phyloP scores from a whole-genome alignment of 495 filamentous ascomycete species.

The Neurospora sublineolata region DNA sequence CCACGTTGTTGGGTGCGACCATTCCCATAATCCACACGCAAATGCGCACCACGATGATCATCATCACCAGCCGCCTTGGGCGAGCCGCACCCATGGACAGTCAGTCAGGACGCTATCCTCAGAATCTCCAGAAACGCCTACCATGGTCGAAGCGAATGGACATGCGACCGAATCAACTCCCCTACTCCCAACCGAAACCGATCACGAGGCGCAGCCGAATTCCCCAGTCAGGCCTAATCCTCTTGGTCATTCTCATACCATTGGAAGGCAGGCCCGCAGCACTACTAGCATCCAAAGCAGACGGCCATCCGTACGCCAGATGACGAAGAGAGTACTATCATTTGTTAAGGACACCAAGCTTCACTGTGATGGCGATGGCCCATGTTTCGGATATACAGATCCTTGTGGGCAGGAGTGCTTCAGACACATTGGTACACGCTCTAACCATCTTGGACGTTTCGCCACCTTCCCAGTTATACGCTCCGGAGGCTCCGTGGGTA shows the following conservation, averaged over 20 bases:
- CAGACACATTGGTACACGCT: conserved; percentile 34
- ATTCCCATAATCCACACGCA: conserved; percentile 53
- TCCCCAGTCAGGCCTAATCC: neutral
- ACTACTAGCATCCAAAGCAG: conserved; percentile 10
- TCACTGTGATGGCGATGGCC: conserved; percentile 60
- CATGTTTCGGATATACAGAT: conserved; percentile 76
- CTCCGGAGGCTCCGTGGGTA: neutral
- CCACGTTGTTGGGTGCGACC: conserved; percentile 88
- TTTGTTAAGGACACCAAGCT: conserved; percentile 57
- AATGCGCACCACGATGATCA: conserved; percentile 19
- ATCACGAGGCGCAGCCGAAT: neutral
- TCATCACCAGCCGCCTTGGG: conserved; percentile 13
- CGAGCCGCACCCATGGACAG: conserved; percentile 6
- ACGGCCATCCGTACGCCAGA: conserved; percentile 33
- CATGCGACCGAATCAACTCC: conserved; percentile 20
- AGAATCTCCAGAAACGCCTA: conserved; percentile 8
- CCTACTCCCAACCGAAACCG: conserved; percentile 7
- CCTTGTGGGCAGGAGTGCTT: conserved; percentile 78
- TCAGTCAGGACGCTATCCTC: conserved; percentile 18
- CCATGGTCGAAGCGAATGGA: conserved; percentile 12
- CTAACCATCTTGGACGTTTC: conserved; percentile 13
- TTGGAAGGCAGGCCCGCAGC: neutral
- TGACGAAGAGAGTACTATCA: conserved; percentile 45
- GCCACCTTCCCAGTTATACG: conserved; percentile 10
- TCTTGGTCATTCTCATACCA: conserved; percentile 3